Base-by-base conservation (phyloP, 805 yeast genomes). In the Dipodascopsis uninucleata region DNA sequence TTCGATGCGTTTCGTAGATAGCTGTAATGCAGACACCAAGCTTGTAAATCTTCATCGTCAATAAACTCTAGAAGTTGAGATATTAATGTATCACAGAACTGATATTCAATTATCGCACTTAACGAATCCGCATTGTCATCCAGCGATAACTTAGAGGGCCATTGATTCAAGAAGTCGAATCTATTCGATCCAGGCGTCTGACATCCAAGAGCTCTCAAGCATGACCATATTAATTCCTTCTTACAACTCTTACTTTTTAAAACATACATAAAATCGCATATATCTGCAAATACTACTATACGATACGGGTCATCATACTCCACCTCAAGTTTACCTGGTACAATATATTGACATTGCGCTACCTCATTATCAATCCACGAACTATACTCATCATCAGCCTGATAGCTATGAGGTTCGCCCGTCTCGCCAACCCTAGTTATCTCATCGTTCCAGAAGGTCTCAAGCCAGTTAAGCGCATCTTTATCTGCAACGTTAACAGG, bases 391-490 rank as follows among this genome's bases (percentile, higher is more conserved):
- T 6, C 17, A 3, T 47, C 31, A 22, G 33, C 20, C 26, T 45
- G 22, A 36, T 17, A 10, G 37, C 31, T 16, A 12, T 20, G n/a
- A 25, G 17, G 24, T 41, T 53, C 48, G 5, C 39, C 49, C 3
- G 34, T 23, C 3, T 59, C 62, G 17, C 61, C 60, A 14, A 58
- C 35, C 16, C 61, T 47, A 8, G 55, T 45, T 1, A 32, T 28
- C 28, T 57, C 62, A 17, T 26, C 18, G 5, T 39, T 37, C 62
- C 61, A 59, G 39, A 45, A 57, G 18, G 20, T 10, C 8, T 33
- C 17, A 12, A 59, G 40, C 28, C 53, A 32, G 7, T 20, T 29
- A 16, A 47, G 20, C 2, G 16, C 10, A 5, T 18, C 28, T n/a
- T n/a, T n/a, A n/a, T n/a, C n/a, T n/a, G n/a, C n/a, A 2, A 10